Percentiles rank a stretch among this genome's conserved stretches.
Conservation (phyloP, 371 early-diverging fungal species). For the Rhizopus microsporus region DNA sequence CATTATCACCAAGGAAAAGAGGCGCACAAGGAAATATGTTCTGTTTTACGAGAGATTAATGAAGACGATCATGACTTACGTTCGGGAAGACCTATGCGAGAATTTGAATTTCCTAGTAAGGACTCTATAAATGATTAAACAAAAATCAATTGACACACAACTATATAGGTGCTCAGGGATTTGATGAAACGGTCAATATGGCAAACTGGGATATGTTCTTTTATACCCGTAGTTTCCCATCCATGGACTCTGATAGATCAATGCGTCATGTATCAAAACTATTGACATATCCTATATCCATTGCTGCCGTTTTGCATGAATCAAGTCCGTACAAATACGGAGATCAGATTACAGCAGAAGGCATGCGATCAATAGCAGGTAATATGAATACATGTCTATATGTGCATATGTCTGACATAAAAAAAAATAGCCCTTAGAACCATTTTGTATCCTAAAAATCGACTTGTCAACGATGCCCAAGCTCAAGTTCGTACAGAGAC, state of each 20-base stretch:
- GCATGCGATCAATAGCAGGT: constrained; percentile 69
- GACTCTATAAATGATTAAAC: neutral
- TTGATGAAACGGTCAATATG: constrained; percentile 80
- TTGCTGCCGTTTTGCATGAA: constrained; percentile 77
- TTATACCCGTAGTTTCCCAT: constrained; percentile 81
- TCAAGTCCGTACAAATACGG: constrained; percentile 71
- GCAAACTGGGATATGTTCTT: constrained; percentile 82
- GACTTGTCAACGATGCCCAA: constrained; percentile 49
- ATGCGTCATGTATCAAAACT: constrained; percentile 83
- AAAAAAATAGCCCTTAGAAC: constrained; percentile 63
- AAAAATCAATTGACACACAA: neutral
- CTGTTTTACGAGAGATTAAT: constrained; percentile 68
- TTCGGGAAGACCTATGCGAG: constrained; percentile 74
- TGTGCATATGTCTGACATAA: neutral
- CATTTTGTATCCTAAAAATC: constrained; percentile 62
- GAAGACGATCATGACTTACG: constrained; percentile 86
- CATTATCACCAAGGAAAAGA: constrained; percentile 69
- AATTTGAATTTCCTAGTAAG: constrained; percentile 83
- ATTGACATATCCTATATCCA: constrained; percentile 81
- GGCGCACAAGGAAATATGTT: constrained; percentile 62
- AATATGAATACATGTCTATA: constrained; percentile 5
- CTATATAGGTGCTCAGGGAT: constrained; percentile 63
- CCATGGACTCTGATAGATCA: constrained; percentile 72
- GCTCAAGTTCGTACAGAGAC: constrained; percentile 51
- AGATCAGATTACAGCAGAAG: constrained; percentile 74